Evolutionary conservation across 2,329 filamentous ascomycete species (phyloP).

Genomic region (Colletotrichum coccodes): DNA sequence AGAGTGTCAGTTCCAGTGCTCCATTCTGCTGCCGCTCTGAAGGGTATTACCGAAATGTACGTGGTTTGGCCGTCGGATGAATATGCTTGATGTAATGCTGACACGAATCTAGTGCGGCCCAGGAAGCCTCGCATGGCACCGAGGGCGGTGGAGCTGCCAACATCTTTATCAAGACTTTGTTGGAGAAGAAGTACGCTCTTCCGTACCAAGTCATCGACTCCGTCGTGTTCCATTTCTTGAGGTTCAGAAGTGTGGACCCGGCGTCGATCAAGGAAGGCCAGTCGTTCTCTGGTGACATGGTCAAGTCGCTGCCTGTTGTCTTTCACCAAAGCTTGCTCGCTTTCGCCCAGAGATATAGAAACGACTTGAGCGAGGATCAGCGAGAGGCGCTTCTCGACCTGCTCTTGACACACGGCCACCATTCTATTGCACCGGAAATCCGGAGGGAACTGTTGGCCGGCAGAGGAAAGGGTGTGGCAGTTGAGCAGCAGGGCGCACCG

Average conservation of each 20-base stretch:
- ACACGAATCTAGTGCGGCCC: constrained; percentile 65
- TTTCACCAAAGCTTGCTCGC: constrained; percentile 95
- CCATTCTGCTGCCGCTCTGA: constrained; percentile 90
- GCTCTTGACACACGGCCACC: constrained; percentile 84
- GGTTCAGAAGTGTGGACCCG: constrained; percentile 80
- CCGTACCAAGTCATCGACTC: constrained; percentile 95
- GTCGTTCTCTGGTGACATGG: constrained; percentile 57
- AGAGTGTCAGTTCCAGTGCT: constrained; percentile 89
- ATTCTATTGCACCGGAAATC: constrained; percentile 90
- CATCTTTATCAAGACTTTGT: constrained; percentile 90
- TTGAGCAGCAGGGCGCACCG: constrained; percentile 65
- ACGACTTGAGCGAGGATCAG: constrained; percentile 96
- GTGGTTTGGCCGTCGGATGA: neutral
- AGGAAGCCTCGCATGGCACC: constrained; percentile 83
- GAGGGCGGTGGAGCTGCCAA: constrained; percentile 94
- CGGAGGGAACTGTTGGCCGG: constrained; percentile 89
- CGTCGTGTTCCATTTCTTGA: constrained; percentile 94
- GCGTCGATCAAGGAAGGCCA: constrained; percentile 61
- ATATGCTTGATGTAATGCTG: neutral
- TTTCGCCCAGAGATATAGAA: constrained; percentile 94
- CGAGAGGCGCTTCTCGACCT: constrained; percentile 90
- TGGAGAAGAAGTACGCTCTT: constrained; percentile 97
- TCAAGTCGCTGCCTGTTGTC: constrained; percentile 82
- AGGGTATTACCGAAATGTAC: constrained; percentile 87
- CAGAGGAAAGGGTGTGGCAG: constrained; percentile 80